phyloP scores from a whole-genome alignment of 2,329 filamentous ascomycete genomes.

The Aspergillus udagawae region DNA sequence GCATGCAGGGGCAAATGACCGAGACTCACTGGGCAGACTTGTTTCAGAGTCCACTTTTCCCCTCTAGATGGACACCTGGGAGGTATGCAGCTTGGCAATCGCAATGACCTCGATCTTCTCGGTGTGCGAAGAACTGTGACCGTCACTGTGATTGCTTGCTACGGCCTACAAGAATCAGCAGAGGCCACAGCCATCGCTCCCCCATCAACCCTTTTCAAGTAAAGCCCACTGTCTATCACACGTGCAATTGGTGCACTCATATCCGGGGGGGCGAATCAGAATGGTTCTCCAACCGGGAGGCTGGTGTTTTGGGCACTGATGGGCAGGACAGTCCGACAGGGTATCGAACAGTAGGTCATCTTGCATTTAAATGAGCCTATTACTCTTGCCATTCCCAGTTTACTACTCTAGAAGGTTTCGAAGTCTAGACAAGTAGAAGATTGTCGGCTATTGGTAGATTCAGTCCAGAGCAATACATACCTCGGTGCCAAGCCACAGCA shows the following conservation, averaged over 20 bases:
- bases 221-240: neutral
- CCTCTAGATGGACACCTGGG: neutral
- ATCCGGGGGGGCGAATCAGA: neutral
- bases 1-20: neutral
- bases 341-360: neutral
- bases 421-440: neutral
- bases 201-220: neutral
- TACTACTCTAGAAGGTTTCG: neutral
- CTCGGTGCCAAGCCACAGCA: neutral
- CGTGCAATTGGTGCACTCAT: neutral
- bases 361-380: neutral
- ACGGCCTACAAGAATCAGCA: neutral
- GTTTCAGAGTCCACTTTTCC: neutral
- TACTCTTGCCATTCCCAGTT: constrained; percentile 1
- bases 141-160: neutral
- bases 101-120: neutral
- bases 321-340: constrained; percentile 3
- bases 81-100: neutral
- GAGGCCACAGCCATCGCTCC: neutral
- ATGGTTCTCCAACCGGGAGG: neutral
- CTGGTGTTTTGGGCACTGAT: constrained; percentile 13
- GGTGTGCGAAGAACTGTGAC: neutral
- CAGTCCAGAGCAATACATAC: neutral
- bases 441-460: neutral
- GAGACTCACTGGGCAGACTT: neutral